Evolutionary conservation across 2,329 filamentous ascomycete genomes (phyloP).

Genomic region (Fusarium pseudograminearum): DNA sequence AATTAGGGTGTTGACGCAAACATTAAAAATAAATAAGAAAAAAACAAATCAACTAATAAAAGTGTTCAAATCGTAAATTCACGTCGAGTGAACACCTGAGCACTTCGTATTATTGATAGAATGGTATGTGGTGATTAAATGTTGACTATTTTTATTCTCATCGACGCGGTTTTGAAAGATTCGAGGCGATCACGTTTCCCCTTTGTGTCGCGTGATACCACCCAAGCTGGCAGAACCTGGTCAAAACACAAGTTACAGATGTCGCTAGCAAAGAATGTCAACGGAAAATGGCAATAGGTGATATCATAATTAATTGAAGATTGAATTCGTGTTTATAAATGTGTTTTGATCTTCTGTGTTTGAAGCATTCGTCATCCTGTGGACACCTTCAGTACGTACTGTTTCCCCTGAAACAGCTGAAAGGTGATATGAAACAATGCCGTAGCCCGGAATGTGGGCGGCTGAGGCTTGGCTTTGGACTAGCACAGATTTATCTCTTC

Average conservation of each 20-base stretch:
- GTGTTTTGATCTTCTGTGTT: no score
- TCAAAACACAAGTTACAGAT: no score
- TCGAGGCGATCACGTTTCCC: neutral
- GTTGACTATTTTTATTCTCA: neutral
- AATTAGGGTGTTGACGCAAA: neutral
- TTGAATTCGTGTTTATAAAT: no score
- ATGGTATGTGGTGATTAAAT: neutral
- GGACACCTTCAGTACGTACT: no score
- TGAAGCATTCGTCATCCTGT: no score
- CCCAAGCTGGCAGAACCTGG: no score
- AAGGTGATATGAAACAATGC: neutral
- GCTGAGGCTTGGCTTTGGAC: neutral
- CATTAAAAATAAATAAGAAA: neutral
- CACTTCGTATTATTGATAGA: fast-evolving
- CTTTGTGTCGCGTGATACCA: neutral
- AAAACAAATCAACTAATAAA: neutral
- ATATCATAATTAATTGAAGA: no score
- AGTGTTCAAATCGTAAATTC: no score
- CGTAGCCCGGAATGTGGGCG: neutral
- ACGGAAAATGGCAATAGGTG: no score
- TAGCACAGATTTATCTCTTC: neutral
- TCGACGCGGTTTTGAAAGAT: neutral
- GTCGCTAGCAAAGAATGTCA: no score
- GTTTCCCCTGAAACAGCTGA: constrained; percentile 4
- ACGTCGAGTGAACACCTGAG: neutral